These are phyloP conservation scores for Sordariomycetes sp. DNA, from an alignment of 2,329 filamentous ascomycete genomes.

Conservation along the genomic window DNA sequence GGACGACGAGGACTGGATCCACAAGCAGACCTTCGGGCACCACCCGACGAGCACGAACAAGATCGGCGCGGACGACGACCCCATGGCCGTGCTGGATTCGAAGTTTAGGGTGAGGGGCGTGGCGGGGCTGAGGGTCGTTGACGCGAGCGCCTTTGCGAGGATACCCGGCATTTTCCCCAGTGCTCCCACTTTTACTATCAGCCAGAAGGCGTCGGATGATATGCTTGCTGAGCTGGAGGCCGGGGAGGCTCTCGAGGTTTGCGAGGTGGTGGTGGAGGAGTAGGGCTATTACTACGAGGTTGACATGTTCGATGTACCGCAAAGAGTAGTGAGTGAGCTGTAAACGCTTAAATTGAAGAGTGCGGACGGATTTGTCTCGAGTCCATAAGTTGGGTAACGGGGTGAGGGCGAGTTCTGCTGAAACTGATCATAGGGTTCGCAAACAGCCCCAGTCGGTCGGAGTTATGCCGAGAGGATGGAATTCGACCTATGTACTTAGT, in stretches of 20 bases:
- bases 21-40: constrained; percentile 38
- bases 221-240: constrained; percentile 21
- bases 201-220: constrained; percentile 51
- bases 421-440: too few species aligned
- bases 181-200: constrained; percentile 44
- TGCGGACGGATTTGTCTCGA: too few species aligned
- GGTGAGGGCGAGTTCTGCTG: too few species aligned
- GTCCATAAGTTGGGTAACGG: too few species aligned
- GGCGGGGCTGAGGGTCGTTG: constrained; percentile 46
- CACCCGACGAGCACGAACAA: constrained; percentile 45
- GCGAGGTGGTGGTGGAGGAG: background rate
- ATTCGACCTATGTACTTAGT: too few species aligned
- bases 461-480: too few species aligned
- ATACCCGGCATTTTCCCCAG: constrained; percentile 36
- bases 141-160: constrained; percentile 46
- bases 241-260: constrained; percentile 3
- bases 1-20: constrained; percentile 27
- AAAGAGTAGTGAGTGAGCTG: too few species aligned
- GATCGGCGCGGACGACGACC: constrained; percentile 43
- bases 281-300: background rate
- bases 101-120: constrained; percentile 47
- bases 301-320: too few species aligned
- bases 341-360: too few species aligned
- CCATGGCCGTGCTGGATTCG: constrained; percentile 44
- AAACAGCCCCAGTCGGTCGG: too few species aligned